These are phyloP conservation scores for Fulvia fulva DNA, from an alignment of 2,329 filamentous ascomycete species.

Conservation along the genomic window DNA sequence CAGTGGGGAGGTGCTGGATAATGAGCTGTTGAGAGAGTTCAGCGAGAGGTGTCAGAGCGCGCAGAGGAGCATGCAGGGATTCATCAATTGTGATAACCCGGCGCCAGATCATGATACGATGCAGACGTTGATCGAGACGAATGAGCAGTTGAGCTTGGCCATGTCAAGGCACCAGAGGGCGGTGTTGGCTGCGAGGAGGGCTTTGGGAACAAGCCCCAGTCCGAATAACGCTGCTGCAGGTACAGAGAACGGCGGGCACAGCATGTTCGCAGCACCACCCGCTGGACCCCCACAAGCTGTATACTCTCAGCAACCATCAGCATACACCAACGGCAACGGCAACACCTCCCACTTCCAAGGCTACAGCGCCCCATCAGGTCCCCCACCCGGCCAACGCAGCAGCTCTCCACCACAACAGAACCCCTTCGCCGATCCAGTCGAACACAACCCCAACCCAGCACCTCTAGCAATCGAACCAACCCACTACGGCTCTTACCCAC, in stretches of 20 bases:
- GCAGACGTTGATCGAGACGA: constrained; percentile 88
- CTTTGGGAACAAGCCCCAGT: constrained; percentile 30
- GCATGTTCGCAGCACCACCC: constrained; percentile 15
- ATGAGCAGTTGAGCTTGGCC: constrained; percentile 81
- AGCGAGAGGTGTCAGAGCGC: constrained; percentile 79
- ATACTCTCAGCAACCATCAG: background rate
- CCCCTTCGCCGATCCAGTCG: constrained; percentile 43
- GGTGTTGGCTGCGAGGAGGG: constrained; percentile 56
- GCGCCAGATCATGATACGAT: constrained; percentile 89
- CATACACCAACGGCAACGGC: background rate
- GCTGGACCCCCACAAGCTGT: constrained; percentile 2
- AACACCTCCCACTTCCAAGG: constrained; percentile 4
- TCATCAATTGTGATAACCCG: constrained; percentile 76
- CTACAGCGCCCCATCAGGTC: constrained; percentile 23
- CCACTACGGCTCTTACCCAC: constrained; percentile 12
- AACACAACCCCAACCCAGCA: constrained; percentile 32
- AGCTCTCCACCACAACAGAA: constrained; percentile 26
- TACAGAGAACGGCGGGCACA: constrained; percentile 6
- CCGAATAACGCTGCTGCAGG: constrained; percentile 10
- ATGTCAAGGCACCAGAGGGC: constrained; percentile 81
- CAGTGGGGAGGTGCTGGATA: constrained; percentile 66
- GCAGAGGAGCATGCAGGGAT: constrained; percentile 75
- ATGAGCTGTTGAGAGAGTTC: constrained; percentile 93
- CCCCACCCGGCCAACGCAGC: constrained; percentile 19
- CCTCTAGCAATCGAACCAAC: constrained; percentile 13